These are phyloP conservation scores for Meyerozyma guilliermondii DNA, from an alignment of 1,139 yeast species.

Conservation along the genomic window DNA sequence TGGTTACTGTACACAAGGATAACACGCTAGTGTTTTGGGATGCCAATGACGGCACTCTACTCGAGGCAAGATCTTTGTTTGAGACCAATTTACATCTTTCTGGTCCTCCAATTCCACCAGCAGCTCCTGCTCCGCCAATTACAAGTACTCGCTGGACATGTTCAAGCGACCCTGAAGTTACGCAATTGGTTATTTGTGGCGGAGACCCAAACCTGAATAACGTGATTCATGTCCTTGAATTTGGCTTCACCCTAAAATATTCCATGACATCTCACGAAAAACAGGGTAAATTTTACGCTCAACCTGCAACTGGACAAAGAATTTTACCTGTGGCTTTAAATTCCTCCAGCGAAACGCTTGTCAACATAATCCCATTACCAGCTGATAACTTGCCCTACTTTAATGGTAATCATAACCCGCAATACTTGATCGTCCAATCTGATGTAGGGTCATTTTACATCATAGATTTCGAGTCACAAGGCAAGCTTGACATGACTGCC, in stretches of 20 bases:
- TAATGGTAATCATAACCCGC: slow-evolving; percentile 66
- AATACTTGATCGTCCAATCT: slow-evolving; percentile 51
- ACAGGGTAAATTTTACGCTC: slow-evolving; percentile 72
- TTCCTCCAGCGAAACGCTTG: slow-evolving; percentile 15
- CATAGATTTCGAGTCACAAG: slow-evolving; percentile 36
- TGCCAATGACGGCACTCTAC: slow-evolving; percentile 63
- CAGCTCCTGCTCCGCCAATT: slow-evolving; percentile 25
- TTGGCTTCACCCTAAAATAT: slow-evolving; percentile 77
- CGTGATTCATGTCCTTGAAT: slow-evolving; percentile 61
- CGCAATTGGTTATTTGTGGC: slow-evolving; percentile 69
- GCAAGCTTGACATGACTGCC: slow-evolving; percentile 51
- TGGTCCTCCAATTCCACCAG: slow-evolving; percentile 19
- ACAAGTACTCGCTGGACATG: slow-evolving; percentile 64
- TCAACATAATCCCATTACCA: slow-evolving; percentile 27
- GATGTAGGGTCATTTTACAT: slow-evolving; percentile 48
- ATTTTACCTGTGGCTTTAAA: slow-evolving; percentile 26
- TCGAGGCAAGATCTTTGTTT: slow-evolving; percentile 69
- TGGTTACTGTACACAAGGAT: slow-evolving; percentile 73
- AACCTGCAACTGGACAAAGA: slow-evolving; percentile 47
- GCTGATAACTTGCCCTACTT: slow-evolving; percentile 52
- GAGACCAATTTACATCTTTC: slow-evolving; percentile 64
- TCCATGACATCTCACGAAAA: slow-evolving; percentile 77
- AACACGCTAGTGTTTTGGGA: slow-evolving; percentile 93
- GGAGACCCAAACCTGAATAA: slow-evolving; percentile 51
- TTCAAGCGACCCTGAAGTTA: slow-evolving; percentile 73